Base-by-base conservation (phyloP, 2,329 filamentous ascomycete species). In the Cladosporium sp. region DNA sequence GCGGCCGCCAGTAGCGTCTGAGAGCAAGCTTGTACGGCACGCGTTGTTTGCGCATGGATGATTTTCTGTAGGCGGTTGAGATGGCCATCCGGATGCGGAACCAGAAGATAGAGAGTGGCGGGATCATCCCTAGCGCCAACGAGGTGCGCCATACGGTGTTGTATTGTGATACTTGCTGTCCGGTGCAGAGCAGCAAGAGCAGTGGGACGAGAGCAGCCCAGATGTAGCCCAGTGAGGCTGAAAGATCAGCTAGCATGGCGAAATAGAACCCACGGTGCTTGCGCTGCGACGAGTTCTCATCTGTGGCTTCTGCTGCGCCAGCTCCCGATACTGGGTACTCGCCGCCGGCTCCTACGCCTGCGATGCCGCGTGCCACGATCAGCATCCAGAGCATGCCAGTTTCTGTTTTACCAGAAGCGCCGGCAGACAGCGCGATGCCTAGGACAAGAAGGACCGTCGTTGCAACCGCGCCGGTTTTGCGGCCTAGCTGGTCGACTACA, bases 211-310 rank as follows among this genome's bases (percentile, higher is more conserved):
- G 82, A 0, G 87, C 85, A 9, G 88, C 84, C 52, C 90, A 75
- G 2, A 95, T 86, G 58, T 93, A 95, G 0, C 87, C 89, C 48
- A 82, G 80, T 65, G 93, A 87, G 55, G 95, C 93, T 9, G 57
- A 53, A 28, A 62, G 58, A 35, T 62, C 58, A 2, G 60, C 58
- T 7, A 56, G 28, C 22, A 61, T 40, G 3, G 59, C 58, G 8
- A 61, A 55, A 9, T 61, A 56, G 22, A 61, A 55, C 16, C 60
- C 60, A 10, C 60, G 53, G 16, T 58, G 43, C 14, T 53, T 53
- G 11, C 56, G 57, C 3, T 58, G 55, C 14, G 53, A 57, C 28
- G 46, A 41, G 59, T 63, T 70, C 58, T 81, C 78, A 55, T 82
- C 77, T 1, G 78, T 75, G 0, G 78, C 75, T 61, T 83, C 80